Percentiles rank a stretch among this genome's conserved stretches.
phyloP scores from a whole-genome alignment of 2,329 filamentous ascomycete genomes.

The Claviceps digitariae region DNA sequence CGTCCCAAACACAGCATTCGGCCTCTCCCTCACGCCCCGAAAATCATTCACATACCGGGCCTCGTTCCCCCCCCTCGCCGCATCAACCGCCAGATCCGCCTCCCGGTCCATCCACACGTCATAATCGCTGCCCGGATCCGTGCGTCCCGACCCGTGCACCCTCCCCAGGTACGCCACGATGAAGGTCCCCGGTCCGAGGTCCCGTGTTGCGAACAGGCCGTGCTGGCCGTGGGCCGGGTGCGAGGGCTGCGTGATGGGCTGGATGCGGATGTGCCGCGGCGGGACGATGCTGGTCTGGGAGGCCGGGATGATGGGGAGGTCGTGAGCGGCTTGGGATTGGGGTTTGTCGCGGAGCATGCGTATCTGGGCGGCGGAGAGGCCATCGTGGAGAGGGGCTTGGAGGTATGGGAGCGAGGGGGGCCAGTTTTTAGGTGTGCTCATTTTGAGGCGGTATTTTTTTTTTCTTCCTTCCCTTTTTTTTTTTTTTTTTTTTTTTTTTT shows the following conservation, averaged over 20 bases:
- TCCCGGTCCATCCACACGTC: conserved; percentile 50
- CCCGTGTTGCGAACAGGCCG: conserved; percentile 45
- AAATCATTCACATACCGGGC: conserved; percentile 56
- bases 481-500: neutral
- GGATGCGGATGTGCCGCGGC: conserved; percentile 38
- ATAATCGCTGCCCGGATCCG: conserved; percentile 32
- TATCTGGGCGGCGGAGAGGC: conserved; percentile 28
- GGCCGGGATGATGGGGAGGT: conserved; percentile 13
- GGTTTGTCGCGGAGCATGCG: conserved; percentile 22
- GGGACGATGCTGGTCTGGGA: conserved; percentile 29
- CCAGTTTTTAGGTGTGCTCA: conserved; percentile 43
- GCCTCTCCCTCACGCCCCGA: conserved; percentile 37
- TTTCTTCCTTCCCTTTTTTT: neutral
- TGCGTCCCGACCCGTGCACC: conserved; percentile 28
- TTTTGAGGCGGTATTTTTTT: conserved; percentile 9
- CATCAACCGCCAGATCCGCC: conserved; percentile 45
- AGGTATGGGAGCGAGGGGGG: conserved; percentile 40
- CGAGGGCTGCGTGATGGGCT: conserved; percentile 30
- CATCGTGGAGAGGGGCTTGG: conserved; percentile 32
- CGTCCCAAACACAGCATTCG: conserved; percentile 46
- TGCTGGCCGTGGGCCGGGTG: conserved; percentile 47
- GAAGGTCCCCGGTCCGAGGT: conserved; percentile 39
- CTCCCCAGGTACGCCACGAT: conserved; percentile 50
- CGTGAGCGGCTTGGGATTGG: conserved; percentile 5
- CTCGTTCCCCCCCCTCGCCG: conserved; percentile 44